phyloP scores from a whole-genome alignment of 2,329 filamentous ascomycete genomes.

The Calonectria leucothoes region DNA sequence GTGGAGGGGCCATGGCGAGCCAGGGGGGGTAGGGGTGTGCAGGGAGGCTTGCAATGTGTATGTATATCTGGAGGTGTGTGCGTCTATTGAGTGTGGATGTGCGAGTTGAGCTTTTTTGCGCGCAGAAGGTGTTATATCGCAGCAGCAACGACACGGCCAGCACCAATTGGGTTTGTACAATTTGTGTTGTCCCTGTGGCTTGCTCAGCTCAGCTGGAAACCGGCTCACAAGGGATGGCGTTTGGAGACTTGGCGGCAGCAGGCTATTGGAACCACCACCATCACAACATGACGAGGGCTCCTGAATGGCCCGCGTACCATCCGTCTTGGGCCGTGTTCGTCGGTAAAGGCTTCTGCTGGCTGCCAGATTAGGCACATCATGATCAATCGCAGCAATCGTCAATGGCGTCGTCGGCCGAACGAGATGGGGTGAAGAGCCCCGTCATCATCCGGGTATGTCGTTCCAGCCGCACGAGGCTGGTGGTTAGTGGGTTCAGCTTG shows the following conservation, averaged over 20 bases:
- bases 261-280: neutral
- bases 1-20: constrained; percentile 37
- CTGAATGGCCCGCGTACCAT: constrained; percentile 15
- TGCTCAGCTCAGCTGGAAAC: constrained; percentile 7
- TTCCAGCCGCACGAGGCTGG: constrained; percentile 17
- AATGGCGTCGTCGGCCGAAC: constrained; percentile 28
- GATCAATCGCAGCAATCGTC: constrained; percentile 30
- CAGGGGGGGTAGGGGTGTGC: constrained; percentile 35
- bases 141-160: constrained; percentile 13
- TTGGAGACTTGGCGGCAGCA: neutral
- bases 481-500: constrained; percentile 25
- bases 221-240: neutral
- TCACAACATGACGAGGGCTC: neutral
- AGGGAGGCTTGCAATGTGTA: constrained; percentile 13
- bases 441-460: constrained; percentile 23
- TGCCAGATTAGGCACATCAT: constrained; percentile 32
- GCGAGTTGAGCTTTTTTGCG: constrained; percentile 2
- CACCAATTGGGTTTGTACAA: constrained; percentile 11
- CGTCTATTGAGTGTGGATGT: constrained; percentile 15
- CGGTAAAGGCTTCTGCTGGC: constrained; percentile 20
- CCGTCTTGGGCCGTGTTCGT: neutral
- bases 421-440: constrained; percentile 24
- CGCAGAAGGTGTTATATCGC: neutral
- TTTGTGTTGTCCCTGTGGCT: neutral
- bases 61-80: constrained; percentile 23